Conservation (phyloP, 179 eudicot species). For the Sideroxylon spinosum region DNA sequence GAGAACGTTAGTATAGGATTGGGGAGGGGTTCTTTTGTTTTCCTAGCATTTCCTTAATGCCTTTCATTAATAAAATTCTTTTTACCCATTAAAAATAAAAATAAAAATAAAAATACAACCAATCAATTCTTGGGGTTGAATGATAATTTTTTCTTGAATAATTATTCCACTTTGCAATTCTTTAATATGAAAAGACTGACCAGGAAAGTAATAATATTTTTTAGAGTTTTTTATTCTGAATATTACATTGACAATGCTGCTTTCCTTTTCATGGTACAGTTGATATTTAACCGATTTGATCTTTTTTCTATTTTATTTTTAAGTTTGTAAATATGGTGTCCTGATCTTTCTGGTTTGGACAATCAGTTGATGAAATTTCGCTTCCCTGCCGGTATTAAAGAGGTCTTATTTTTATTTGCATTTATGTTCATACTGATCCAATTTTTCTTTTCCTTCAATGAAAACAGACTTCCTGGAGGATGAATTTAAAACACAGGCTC, state of each 20-base stretch:
- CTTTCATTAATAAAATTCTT: too few species aligned
- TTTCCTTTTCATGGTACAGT: too few species aligned
- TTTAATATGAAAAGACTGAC: not conserved
- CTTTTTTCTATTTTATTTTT: not conserved
- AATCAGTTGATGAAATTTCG: not conserved
- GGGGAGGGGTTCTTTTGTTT: too few species aligned
- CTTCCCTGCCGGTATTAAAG: not conserved
- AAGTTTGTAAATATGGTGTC: not conserved
- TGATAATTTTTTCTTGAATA: not conserved
- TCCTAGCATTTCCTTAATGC: too few species aligned
- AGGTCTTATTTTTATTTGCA: not conserved
- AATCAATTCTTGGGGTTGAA: not conserved
- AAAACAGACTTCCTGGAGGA: conserved; percentile 55
- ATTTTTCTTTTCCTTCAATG: conserved; percentile 5
- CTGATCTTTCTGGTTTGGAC: conserved; percentile 6
- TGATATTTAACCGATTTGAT: not conserved
- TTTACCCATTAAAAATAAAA: too few species aligned
- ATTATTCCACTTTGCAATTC: not conserved
- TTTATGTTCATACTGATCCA: not conserved
- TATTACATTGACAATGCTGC: too few species aligned
- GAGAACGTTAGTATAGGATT: too few species aligned
- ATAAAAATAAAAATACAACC: too few species aligned
- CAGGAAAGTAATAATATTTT: not conserved
- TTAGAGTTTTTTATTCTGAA: not conserved
- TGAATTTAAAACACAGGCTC: conserved; percentile 33